Base-by-base conservation (phyloP, 1,284 basidiomycete genomes). In the Malassezia furfur region DNA sequence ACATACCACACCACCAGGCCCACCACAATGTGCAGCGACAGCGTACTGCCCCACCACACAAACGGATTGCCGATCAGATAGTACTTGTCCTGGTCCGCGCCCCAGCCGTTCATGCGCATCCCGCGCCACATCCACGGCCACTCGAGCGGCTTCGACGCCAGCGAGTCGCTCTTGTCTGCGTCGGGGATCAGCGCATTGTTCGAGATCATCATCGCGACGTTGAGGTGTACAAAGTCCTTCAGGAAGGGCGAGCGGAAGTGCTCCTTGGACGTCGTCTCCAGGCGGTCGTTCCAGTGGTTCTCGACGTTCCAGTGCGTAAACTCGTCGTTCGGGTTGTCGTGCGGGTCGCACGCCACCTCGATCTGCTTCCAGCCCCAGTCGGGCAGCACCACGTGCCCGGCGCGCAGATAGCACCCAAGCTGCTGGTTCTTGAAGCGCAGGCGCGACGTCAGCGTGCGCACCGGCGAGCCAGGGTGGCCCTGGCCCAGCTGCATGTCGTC, bases 281-380 rank as follows among this genome's bases (percentile, higher is more conserved):
- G 88, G 68, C 87, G 81, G 51, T 88, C 84, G 76, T 98, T 98
- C 86, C 86, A 89, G 77, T 98, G 93, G 67, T 84, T 87, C 76
- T 98, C 93, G 51, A 98, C 86, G 74, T 98, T 98, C 93, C 93
- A 98, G 75, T 90, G 88, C 0, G 91, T 94, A 77, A 91, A 88
- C 19, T 81, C 76, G 76, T 96, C 88, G 34, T 78, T 80, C 0
- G 83, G 83, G 68, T 89, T 83, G 74, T 91, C 87, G 72, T 88
- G 85, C 77, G 88, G 90, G 58, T 85, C 84, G 76, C 94, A 98
- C 61, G 84, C 86, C 43, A 96, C 91, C 76, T 98, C 93, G 57
- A 96, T 82, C 78, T 99, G 94, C 78, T 96, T 96, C 82, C 96
- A 99, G 21, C 93, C 93, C 94, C 93, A 98, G 76, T 94, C 88